Evolutionary conservation across 75 land plant genomes (phyloP), one percentile per base, ranked within the genome.

Genomic region (Picea sitchensis): DNA sequence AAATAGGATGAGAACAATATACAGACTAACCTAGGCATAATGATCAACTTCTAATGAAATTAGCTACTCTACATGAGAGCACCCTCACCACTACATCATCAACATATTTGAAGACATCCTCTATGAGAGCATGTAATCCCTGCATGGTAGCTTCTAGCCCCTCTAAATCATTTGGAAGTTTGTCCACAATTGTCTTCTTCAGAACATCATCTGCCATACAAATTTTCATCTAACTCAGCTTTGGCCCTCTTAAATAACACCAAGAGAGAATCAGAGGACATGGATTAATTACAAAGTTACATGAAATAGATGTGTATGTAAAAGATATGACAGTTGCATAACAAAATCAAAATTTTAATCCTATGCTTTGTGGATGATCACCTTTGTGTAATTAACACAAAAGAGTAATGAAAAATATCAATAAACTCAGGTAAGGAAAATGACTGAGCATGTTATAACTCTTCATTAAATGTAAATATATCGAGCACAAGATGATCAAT

Each of bases 121-220:
- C 93, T 69, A 93, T 95, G 61, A 98, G 81, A 62, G 83, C 65
- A 64, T 91, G 81, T 61, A 98, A 78, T 74, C 98, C 69, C 80
- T 86, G 90, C 90, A 93, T 91, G 18, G 98, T 82, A 51, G 91
- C 87, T 76, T 95, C 98, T 87, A 98, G 87, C 54, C 96, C 99
- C 85, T 98, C 98, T 75, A 98, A 80, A 82, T 98, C 98, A 87
- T 81, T 92, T 3, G 99, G 99, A 60, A 98, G 81, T 82, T 93
- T 95, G 69, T 98, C 99, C 80, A 93, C 96, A 47, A 76, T 75
- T 14, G 99, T 89, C 74, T 90, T 81, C 89, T 95, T 98, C 78
- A 98, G 82, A 14, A 95, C 80, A 75, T 97, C 98, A 93, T 88
- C 99, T 97, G 91, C 85, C 57, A 67, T 54, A 30, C 34, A 30